Conservation (phyloP, 2,329 filamentous ascomycete species). For the Cercospora citrullina region DNA sequence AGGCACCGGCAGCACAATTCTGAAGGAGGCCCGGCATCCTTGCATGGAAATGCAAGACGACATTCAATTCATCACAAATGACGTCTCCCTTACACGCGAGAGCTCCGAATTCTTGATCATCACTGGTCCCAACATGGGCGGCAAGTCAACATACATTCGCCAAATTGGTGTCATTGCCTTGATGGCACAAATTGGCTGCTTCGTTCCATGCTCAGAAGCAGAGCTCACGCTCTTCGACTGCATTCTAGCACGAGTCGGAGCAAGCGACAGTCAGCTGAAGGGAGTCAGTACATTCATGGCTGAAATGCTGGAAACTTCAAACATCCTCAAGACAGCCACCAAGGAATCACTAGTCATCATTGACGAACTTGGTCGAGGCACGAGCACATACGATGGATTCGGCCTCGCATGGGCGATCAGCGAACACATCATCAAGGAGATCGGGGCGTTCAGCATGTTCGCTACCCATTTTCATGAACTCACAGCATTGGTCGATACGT, state of each 20-base stretch:
- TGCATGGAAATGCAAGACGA: conserved; percentile 99
- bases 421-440: conserved; percentile 94
- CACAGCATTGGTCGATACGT: conserved; percentile 82
- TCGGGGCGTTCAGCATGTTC: conserved; percentile 90
- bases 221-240: conserved; percentile 96
- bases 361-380: conserved; percentile 93
- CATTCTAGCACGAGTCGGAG: conserved; percentile 92
- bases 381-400: conserved; percentile 97
- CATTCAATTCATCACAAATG: conserved; percentile 97
- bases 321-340: conserved; percentile 96
- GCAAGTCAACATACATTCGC: conserved; percentile 97
- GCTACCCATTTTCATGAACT: conserved; percentile 98
- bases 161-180: conserved; percentile 95
- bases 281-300: conserved; percentile 99
- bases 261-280: conserved; percentile 94
- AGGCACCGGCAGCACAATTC: conserved; percentile 80
- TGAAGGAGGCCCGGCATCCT: conserved; percentile 92
- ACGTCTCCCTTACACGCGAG: conserved; percentile 76
- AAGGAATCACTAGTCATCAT: conserved; percentile 97
- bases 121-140: conserved; percentile 98
- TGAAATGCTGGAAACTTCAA: conserved; percentile 98
- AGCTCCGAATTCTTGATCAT: conserved; percentile 92
- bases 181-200: conserved; percentile 96
- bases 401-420: conserved; percentile 99
- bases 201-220: conserved; percentile 86